Percentiles rank a stretch among this genome's conserved stretches.
Conservation (phyloP, 2,329 filamentous ascomycete species). For the Penicillium carneum region DNA sequence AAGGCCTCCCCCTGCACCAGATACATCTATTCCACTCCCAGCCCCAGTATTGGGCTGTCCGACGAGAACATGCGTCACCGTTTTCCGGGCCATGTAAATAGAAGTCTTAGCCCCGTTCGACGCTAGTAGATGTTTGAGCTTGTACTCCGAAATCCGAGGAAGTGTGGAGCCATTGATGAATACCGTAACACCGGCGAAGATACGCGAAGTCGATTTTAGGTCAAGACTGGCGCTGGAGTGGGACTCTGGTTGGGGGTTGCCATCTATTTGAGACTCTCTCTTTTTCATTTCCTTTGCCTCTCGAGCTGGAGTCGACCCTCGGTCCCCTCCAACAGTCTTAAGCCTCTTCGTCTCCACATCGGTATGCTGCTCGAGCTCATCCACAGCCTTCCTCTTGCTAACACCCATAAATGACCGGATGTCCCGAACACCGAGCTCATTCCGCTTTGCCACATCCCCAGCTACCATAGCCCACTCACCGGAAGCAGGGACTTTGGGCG, state of each 20-base stretch:
- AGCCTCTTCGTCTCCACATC: constrained; percentile 26
- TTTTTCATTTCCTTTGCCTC: constrained; percentile 20
- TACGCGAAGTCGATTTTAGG: constrained; percentile 44
- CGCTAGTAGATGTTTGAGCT: constrained; percentile 77
- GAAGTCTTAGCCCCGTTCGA: constrained; percentile 76
- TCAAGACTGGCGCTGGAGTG: constrained; percentile 8
- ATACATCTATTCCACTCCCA: not conserved
- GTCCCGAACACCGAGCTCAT: constrained; percentile 45
- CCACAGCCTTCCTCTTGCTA: constrained; percentile 54
- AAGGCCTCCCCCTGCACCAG: constrained; percentile 74
- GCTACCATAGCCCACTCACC: constrained; percentile 60
- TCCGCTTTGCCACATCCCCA: constrained; percentile 37
- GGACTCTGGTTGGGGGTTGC: not conserved
- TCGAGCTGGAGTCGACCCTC: no score
- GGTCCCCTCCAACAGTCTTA: not conserved
- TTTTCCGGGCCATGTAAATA: constrained; percentile 72
- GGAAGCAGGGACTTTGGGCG: constrained; percentile 40
- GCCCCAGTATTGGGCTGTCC: constrained; percentile 62
- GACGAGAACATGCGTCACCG: constrained; percentile 86
- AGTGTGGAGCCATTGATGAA: constrained; percentile 89
- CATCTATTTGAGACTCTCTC: not conserved
- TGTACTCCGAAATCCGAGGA: constrained; percentile 83
- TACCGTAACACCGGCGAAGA: constrained; percentile 76
- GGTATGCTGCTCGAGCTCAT: constrained; percentile 29
- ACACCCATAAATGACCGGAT: constrained; percentile 58